Percentiles rank a stretch among this genome's conserved stretches.
phyloP scores from a whole-genome alignment of 176 grass and related monocot genomes.

The Phoenix roebelenii region DNA sequence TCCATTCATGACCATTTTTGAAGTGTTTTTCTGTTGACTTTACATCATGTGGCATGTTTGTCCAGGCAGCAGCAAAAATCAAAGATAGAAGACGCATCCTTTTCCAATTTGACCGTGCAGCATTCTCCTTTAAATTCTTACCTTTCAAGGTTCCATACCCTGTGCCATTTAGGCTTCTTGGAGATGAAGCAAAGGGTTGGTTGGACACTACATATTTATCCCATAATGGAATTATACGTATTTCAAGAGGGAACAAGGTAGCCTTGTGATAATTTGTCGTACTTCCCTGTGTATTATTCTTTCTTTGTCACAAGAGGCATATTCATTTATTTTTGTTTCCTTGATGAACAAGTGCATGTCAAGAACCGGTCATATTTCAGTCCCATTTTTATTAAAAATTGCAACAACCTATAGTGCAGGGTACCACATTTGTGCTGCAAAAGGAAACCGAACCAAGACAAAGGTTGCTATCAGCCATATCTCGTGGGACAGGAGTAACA shows the following conservation, averaged over 20 bases:
- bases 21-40: neutral
- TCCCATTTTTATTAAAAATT: conserved; percentile 18
- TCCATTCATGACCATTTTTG: too few species aligned
- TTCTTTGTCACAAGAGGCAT: neutral
- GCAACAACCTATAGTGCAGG: conserved; percentile 83
- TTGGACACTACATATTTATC: conserved; percentile 94
- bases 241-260: conserved; percentile 99
- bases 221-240: conserved; percentile 61
- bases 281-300: neutral
- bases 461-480: conserved; percentile 68
- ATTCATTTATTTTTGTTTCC: conserved; percentile 6
- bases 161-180: conserved; percentile 84
- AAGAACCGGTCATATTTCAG: conserved; percentile 22
- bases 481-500: conserved; percentile 34
- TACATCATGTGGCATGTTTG: neutral
- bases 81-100: conserved; percentile 75
- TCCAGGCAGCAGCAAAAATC: conserved; percentile 69
- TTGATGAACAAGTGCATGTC: conserved; percentile 3
- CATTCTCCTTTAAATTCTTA: conserved; percentile 85
- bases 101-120: conserved; percentile 86
- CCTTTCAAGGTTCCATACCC: conserved; percentile 98
- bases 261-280: neutral
- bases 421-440: conserved; percentile 92
- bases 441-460: conserved; percentile 74
- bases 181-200: conserved; percentile 97